Evolutionary conservation across 2,329 filamentous ascomycete genomes (phyloP).

Genomic region (Sclerotinia glacialis): DNA sequence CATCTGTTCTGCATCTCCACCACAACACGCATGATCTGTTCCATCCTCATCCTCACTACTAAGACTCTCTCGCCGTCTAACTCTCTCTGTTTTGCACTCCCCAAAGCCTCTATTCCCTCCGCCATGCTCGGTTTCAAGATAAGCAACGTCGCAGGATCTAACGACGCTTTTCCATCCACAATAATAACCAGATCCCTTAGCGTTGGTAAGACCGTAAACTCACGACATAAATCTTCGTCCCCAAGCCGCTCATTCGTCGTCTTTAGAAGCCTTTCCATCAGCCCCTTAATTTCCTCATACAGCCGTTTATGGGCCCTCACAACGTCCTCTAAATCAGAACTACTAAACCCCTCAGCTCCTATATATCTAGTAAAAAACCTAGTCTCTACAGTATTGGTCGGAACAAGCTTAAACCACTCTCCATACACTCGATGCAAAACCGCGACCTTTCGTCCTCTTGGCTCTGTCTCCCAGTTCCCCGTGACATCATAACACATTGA

Average conservation of each 20-base stretch:
- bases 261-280: too few relatives aligned
- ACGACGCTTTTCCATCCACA: not conserved
- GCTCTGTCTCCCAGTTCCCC: too few relatives aligned
- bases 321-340: not conserved
- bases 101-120: not conserved
- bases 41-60: not conserved
- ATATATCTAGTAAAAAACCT: not conserved
- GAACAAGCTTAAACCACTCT: not conserved
- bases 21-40: not conserved
- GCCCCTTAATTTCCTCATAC: not conserved
- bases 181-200: not conserved
- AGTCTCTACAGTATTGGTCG: too few relatives aligned
- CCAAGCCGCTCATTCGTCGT: too few relatives aligned
- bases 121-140: not conserved
- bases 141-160: not conserved
- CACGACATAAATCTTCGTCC: too few relatives aligned
- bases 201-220: too few relatives aligned
- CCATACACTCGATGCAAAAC: not conserved
- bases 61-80: not conserved
- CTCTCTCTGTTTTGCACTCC: not conserved
- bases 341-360: not conserved
- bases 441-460: too few relatives aligned
- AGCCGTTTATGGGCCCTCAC: not conserved
- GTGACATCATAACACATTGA: too few relatives aligned
- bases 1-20: too few relatives aligned